These are phyloP conservation scores for Amborella trichopoda DNA, from an alignment of 164 flowering plant species.

Conservation along the genomic window DNA sequence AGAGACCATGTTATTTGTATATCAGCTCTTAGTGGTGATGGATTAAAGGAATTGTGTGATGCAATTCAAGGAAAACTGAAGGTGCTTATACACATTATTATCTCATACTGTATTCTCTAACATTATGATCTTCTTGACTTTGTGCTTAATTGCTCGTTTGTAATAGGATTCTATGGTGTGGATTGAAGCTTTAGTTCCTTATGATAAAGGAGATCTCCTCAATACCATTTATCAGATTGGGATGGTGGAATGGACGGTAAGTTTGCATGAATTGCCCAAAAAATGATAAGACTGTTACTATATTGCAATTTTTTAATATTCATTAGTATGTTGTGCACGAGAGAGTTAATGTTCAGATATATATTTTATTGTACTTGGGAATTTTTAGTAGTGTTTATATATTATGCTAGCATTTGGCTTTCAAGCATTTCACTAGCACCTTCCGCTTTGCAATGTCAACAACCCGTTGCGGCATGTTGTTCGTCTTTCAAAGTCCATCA, in stretches of 20 bases:
- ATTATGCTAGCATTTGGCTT: too few species aligned
- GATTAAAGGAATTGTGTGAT: conserved; percentile 59
- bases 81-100: too few species aligned
- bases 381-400: neutral
- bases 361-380: neutral
- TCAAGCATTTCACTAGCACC: too few species aligned
- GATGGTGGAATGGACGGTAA: conserved; percentile 74
- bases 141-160: too few species aligned
- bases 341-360: neutral
- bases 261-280: conserved; percentile 12
- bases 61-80: conserved; percentile 66
- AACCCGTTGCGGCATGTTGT: too few species aligned
- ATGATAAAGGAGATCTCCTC: conserved; percentile 83
- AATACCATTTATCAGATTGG: conserved; percentile 82
- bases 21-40: conserved; percentile 74
- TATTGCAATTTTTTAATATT: neutral
- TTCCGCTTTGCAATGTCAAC: too few species aligned
- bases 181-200: conserved; percentile 87
- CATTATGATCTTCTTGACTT: too few species aligned
- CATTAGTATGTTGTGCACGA: neutral
- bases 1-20: conserved; percentile 61
- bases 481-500: too few species aligned
- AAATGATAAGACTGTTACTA: neutral
- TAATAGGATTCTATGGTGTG: conserved; percentile 80
- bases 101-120: too few species aligned